Conservation (phyloP, 1,284 basidiomycete species). For the Trichosporon ovoides region DNA sequence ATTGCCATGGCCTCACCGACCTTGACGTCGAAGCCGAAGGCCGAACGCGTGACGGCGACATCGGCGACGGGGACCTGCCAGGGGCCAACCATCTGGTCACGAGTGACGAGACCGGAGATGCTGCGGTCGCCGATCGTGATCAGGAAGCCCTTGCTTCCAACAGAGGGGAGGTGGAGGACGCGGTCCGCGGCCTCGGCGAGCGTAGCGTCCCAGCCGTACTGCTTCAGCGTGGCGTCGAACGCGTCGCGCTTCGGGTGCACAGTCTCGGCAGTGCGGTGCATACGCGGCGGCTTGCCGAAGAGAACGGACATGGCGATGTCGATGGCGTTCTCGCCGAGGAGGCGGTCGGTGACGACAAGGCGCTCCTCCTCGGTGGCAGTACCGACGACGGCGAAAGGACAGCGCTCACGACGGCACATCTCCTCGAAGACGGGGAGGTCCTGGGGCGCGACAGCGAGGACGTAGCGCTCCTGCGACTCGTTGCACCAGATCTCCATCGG, state of each 20-base stretch:
- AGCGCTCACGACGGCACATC: slow-evolving; percentile 82
- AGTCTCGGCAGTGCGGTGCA: slow-evolving; percentile 69
- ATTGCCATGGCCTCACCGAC: slow-evolving; percentile 94
- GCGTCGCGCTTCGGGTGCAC: slow-evolving; percentile 53
- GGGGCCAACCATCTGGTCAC: slow-evolving; percentile 98
- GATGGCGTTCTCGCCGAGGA: slow-evolving; percentile 75
- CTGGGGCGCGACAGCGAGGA: slow-evolving; percentile 72
- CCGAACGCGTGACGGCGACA: slow-evolving; percentile 88
- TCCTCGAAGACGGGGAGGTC: slow-evolving; percentile 59
- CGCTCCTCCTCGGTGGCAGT: slow-evolving; percentile 75
- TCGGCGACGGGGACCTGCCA: slow-evolving; percentile 98
- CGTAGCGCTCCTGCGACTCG: slow-evolving; percentile 97
- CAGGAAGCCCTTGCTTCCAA: slow-evolving; percentile 93
- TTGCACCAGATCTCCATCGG: slow-evolving; percentile 99
- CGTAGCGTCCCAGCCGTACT: slow-evolving; percentile 56
- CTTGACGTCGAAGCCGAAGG: slow-evolving; percentile 82
- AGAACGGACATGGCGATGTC: slow-evolving; percentile 89
- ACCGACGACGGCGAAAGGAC: slow-evolving; percentile 83
- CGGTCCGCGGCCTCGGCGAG: slow-evolving; percentile 65
- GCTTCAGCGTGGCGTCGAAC: slow-evolving; percentile 69
- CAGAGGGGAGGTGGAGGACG: slow-evolving; percentile 82
- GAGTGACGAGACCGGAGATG: slow-evolving; percentile 87
- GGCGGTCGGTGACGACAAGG: slow-evolving; percentile 82
- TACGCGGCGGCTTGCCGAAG: slow-evolving; percentile 93
- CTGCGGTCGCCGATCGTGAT: slow-evolving; percentile 96